Evolutionary conservation across 495 filamentous ascomycete species (phyloP).

Genomic region (Aspergillus panamensis): DNA sequence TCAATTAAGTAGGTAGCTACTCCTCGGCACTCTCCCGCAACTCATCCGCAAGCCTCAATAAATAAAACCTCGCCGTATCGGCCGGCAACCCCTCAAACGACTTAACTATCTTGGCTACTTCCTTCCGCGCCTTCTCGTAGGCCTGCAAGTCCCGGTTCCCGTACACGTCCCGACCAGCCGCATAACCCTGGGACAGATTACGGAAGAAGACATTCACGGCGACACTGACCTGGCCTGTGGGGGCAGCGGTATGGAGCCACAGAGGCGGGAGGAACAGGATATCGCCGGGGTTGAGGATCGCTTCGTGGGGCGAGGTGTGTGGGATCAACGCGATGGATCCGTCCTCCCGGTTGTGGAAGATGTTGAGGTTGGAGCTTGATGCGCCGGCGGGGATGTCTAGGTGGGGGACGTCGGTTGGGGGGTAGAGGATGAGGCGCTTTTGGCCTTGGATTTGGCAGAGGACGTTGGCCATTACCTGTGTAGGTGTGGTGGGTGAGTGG

Average conservation of each 20-base stretch:
- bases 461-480: constrained; percentile 80
- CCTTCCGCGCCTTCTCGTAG: constrained; percentile 75
- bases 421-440: constrained; percentile 73
- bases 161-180: constrained; percentile 77
- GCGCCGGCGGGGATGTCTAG: constrained; percentile 70
- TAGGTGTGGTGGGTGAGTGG: constrained; percentile 1
- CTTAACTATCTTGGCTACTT: constrained; percentile 63
- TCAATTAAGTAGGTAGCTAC: too few species aligned
- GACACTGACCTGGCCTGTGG: constrained; percentile 62
- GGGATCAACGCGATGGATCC: constrained; percentile 39
- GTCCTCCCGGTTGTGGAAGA: constrained; percentile 50
- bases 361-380: constrained; percentile 73
- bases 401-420: constrained; percentile 66
- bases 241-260: constrained; percentile 75
- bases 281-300: constrained; percentile 63
- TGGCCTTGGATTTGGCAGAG: constrained; percentile 73
- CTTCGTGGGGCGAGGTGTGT: constrained; percentile 63
- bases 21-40: constrained; percentile 42
- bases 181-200: constrained; percentile 64
- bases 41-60: constrained; percentile 70
- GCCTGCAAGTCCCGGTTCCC: constrained; percentile 81
- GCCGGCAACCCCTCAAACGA: constrained; percentile 63
- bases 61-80: constrained; percentile 69
- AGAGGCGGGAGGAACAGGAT: constrained; percentile 76
- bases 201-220: constrained; percentile 86